Conservation (phyloP, 345 rosid species). For the Brassica carinata region DNA sequence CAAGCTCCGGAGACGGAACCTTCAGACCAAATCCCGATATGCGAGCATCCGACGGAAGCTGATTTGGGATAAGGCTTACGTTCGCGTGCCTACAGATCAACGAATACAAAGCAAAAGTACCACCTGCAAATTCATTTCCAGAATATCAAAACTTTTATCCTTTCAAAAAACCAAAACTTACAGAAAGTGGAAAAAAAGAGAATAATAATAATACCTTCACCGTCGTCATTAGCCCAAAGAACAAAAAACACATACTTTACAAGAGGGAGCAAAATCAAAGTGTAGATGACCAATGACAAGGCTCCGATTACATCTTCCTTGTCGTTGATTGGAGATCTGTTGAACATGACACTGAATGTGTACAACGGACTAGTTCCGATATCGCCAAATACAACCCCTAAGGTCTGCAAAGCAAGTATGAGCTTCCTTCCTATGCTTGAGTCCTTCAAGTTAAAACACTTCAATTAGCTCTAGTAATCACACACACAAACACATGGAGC, state of each 20-base stretch:
- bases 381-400: conserved; percentile 96
- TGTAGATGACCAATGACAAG: conserved; percentile 81
- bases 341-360: conserved; percentile 89
- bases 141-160: neutral
- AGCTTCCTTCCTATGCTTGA: conserved; percentile 66
- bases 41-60: conserved; percentile 93
- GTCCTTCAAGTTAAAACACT: conserved; percentile 67
- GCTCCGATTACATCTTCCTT: conserved; percentile 94
- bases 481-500: too few relatives aligned
- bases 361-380: conserved; percentile 98
- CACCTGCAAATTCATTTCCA: conserved; percentile 61
- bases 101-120: conserved; percentile 96
- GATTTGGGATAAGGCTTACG: conserved; percentile 95
- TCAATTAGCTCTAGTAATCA: too few relatives aligned
- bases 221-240: conserved; percentile 98
- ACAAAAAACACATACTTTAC: conserved; percentile 90
- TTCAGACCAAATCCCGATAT: conserved; percentile 93
- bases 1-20: conserved; percentile 96
- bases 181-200: neutral
- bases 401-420: conserved; percentile 84
- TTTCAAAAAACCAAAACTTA: too few relatives aligned
- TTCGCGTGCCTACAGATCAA: conserved; percentile 96
- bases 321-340: conserved; percentile 75
- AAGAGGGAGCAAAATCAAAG: conserved; percentile 83
- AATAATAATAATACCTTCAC: conserved; percentile 87